Evolutionary conservation across 2,329 filamentous ascomycete species (phyloP).

Genomic region (Cercospora sp.): DNA sequence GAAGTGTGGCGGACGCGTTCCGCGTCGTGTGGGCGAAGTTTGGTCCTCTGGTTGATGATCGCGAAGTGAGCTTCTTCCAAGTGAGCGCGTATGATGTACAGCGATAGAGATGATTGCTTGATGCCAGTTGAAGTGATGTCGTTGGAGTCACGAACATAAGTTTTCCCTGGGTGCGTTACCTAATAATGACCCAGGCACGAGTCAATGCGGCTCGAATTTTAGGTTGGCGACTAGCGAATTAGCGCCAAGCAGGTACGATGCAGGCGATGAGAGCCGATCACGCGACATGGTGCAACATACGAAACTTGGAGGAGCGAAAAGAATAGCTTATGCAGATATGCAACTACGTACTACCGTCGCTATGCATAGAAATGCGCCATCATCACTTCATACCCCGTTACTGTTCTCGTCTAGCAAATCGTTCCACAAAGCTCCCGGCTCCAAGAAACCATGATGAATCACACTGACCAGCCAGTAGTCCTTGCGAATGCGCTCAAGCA

Average conservation of each 20-base stretch:
- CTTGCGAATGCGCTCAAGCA: conserved; percentile 67
- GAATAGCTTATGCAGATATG: neutral
- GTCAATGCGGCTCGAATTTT: conserved; percentile 6
- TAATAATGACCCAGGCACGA: conserved; percentile 5
- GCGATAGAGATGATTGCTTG: neutral
- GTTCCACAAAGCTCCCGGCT: conserved; percentile 71
- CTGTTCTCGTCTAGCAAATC: conserved; percentile 24
- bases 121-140: neutral
- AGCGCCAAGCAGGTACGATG: conserved; percentile 7
- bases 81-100: neutral
- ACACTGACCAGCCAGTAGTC: conserved; percentile 90
- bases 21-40: neutral
- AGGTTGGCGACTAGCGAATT: neutral
- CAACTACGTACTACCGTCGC: neutral
- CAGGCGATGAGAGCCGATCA: neutral
- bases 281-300: neutral
- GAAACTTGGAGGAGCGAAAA: neutral
- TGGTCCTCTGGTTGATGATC: neutral
- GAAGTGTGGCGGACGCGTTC: conserved; percentile 1
- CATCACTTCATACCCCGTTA: conserved; percentile 8
- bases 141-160: neutral
- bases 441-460: conserved; percentile 77
- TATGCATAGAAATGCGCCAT: neutral
- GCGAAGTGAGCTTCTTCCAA: neutral
- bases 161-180: neutral